A percentile compares a stretch with the other conserved stretches of the same genome.
Conservation (phyloP, 148 eudicot genomes). For the Chenopodium suecicum region DNA sequence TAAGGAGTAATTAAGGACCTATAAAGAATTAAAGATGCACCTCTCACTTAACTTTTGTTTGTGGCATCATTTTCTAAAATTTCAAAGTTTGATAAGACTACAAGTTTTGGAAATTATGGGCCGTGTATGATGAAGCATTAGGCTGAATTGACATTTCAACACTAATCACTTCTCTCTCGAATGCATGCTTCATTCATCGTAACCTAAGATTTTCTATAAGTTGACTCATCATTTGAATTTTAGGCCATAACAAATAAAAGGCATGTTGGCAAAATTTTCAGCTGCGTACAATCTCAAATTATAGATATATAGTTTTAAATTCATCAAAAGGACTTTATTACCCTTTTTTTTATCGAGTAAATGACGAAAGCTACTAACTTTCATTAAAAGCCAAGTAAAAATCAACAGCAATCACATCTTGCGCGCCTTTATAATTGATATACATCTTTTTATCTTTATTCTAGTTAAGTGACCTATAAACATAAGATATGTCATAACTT, state of each 20-base stretch:
- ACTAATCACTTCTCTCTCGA: background rate
- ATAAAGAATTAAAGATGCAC: background rate
- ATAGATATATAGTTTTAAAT: background rate
- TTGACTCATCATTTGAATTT: slow-evolving; percentile 1
- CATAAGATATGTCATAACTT: too few relatives aligned
- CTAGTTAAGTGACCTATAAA: too few relatives aligned
- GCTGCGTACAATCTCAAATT: background rate
- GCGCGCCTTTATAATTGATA: too few relatives aligned
- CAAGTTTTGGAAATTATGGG: background rate
- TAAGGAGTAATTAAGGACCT: background rate
- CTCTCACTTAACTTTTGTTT: background rate
- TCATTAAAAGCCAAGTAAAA: too few relatives aligned
- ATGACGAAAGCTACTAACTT: too few relatives aligned
- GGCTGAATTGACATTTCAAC: background rate
- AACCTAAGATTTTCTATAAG: background rate
- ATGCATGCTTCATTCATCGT: background rate
- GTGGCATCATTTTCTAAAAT: background rate
- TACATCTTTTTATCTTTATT: too few relatives aligned
- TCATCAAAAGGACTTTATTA: too few relatives aligned
- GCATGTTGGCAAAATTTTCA: background rate
- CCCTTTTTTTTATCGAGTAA: too few relatives aligned
- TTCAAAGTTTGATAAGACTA: background rate
- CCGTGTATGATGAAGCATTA: background rate
- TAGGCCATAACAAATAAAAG: background rate
- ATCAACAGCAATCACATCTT: too few relatives aligned